Percentiles rank a stretch among this genome's conserved stretches.
Conservation (phyloP, 352 stramenopile species). For the Phytopythium boreale region DNA sequence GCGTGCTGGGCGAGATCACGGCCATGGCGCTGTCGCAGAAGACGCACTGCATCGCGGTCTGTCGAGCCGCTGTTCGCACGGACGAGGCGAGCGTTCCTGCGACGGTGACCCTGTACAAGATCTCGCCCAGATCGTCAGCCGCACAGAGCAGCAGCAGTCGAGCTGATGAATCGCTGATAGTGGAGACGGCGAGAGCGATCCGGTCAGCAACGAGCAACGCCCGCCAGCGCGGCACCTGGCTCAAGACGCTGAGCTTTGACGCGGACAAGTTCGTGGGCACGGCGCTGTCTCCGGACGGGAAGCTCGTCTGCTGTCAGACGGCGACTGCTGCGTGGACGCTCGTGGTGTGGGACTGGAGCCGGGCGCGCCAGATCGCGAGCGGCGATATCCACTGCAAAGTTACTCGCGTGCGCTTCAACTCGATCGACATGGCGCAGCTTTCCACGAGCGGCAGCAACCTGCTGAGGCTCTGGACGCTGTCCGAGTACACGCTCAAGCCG, state of each 20-base stretch:
- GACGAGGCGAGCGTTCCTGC: slow-evolving; percentile 18
- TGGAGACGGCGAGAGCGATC: slow-evolving; percentile 8
- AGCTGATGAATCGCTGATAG: not conserved
- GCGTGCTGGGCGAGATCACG: slow-evolving; percentile 55
- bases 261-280: slow-evolving; percentile 50
- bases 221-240: slow-evolving; percentile 13
- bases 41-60: slow-evolving; percentile 48
- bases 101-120: slow-evolving; percentile 37
- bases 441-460: slow-evolving; percentile 66
- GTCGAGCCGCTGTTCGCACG: slow-evolving; percentile 35
- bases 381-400: slow-evolving; percentile 69
- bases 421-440: slow-evolving; percentile 74
- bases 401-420: slow-evolving; percentile 71
- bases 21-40: slow-evolving; percentile 66
- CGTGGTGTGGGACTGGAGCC: slow-evolving; percentile 77
- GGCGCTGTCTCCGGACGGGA: slow-evolving; percentile 65
- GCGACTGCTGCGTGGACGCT: slow-evolving; percentile 56
- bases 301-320: slow-evolving; percentile 58
- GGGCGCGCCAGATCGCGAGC: slow-evolving; percentile 54
- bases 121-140: not conserved
- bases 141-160: slow-evolving; percentile 3
- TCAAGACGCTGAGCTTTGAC: slow-evolving; percentile 47
- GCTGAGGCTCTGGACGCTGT: slow-evolving; percentile 75
- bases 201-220: not conserved
- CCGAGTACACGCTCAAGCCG: slow-evolving; percentile 63